phyloP scores from a whole-genome alignment of 148 eudicot species.

The Persicaria tinctoria region DNA sequence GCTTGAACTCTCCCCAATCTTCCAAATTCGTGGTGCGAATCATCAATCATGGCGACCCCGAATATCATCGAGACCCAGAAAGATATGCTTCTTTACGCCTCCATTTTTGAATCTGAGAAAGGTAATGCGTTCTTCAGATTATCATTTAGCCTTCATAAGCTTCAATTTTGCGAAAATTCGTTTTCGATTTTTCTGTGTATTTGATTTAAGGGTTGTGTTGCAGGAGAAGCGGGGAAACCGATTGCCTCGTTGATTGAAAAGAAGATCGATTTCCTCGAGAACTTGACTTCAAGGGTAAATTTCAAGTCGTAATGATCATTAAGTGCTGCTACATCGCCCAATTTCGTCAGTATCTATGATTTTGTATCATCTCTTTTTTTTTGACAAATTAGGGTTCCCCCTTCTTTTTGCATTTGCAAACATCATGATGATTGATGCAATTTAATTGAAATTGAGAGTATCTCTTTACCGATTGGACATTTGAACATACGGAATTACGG shows the following conservation, averaged over 20 bases:
- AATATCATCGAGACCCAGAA: constrained; percentile 40
- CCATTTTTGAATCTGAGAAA: constrained; percentile 47
- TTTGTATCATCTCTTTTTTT: background rate
- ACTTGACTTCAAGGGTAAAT: constrained; percentile 58
- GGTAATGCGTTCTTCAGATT: constrained; percentile 22
- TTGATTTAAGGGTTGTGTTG: constrained; percentile 6
- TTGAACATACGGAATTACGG: too few relatives aligned
- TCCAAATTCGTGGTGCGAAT: background rate
- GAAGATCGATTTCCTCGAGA: constrained; percentile 81
- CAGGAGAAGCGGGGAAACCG: constrained; percentile 54
- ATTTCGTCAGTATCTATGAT: background rate
- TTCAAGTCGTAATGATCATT: background rate
- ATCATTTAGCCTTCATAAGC: background rate
- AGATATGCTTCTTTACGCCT: constrained; percentile 42
- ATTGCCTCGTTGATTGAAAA: constrained; percentile 63
- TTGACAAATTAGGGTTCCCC: background rate
- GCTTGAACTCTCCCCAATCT: background rate
- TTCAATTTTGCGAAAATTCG: background rate
- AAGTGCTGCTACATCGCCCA: background rate
- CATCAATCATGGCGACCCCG: constrained; percentile 44
- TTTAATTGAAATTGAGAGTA: background rate
- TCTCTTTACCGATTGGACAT: too few relatives aligned
- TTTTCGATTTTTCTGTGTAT: background rate
- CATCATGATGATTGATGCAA: background rate
- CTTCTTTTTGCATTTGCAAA: background rate